Evolutionary conservation across 2,329 filamentous ascomycete genomes (phyloP).

Genomic region (Colletotrichum costaricense): DNA sequence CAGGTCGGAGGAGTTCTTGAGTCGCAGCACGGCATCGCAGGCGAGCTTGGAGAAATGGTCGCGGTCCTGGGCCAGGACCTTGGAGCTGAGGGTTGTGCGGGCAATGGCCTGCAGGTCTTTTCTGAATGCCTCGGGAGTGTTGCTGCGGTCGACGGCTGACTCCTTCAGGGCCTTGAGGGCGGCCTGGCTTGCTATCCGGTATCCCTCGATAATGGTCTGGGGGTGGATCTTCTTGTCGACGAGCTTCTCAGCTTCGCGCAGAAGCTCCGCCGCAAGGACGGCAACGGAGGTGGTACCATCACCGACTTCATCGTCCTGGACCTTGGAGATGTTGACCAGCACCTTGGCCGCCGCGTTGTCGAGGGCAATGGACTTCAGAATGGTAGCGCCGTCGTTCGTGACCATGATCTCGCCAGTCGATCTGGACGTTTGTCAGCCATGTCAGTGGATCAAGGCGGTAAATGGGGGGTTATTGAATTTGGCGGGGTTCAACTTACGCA

Average conservation of each 20-base stretch:
- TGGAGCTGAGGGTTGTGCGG: constrained; percentile 94
- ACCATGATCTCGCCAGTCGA: constrained; percentile 98
- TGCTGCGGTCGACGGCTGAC: constrained; percentile 90
- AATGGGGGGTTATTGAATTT: constrained; percentile 3
- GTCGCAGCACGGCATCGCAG: constrained; percentile 88
- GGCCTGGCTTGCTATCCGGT: constrained; percentile 94
- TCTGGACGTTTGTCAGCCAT: constrained; percentile 54
- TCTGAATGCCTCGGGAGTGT: constrained; percentile 84
- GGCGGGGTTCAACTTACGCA: constrained; percentile 70
- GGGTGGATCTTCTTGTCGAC: constrained; percentile 99
- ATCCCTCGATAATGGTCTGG: constrained; percentile 99
- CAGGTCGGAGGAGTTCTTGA: constrained; percentile 91
- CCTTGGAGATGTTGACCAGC: constrained; percentile 98
- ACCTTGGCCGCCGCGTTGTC: constrained; percentile 99
- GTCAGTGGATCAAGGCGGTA: constrained; percentile 17
- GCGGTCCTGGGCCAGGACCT: constrained; percentile 94
- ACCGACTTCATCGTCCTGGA: constrained; percentile 98
- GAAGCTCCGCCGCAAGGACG: constrained; percentile 91
- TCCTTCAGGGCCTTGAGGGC: constrained; percentile 87
- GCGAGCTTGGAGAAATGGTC: constrained; percentile 92
- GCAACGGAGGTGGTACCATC: constrained; percentile 99
- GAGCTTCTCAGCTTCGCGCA: constrained; percentile 96
- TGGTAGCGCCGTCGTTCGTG: constrained; percentile 98
- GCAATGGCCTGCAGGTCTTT: constrained; percentile 92
- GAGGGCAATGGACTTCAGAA: constrained; percentile 97